These are phyloP conservation scores for Gaeumannomyces tritici DNA, from an alignment of 2,329 filamentous ascomycete species.

Conservation along the genomic window DNA sequence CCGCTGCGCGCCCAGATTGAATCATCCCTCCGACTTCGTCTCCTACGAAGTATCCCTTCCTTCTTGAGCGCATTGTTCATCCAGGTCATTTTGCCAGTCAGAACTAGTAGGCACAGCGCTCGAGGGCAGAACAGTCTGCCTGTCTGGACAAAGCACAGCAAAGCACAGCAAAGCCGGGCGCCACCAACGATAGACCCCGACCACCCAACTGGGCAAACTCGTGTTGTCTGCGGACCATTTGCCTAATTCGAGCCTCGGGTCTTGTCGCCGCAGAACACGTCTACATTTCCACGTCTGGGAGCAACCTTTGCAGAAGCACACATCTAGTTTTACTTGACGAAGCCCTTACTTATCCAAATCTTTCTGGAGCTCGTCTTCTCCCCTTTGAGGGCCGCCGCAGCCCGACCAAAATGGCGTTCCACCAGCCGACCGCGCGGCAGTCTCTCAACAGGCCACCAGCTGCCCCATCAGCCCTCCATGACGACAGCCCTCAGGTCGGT, in stretches of 20 bases:
- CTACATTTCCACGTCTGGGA: background rate
- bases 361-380: background rate
- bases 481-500: background rate
- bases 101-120: background rate
- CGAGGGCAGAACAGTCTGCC: background rate
- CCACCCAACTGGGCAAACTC: background rate
- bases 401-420: constrained; percentile 11
- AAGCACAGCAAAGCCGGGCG: background rate
- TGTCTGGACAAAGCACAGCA: background rate
- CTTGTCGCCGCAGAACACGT: background rate
- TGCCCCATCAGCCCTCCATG: background rate
- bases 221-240: background rate
- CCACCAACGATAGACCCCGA: background rate
- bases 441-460: constrained; percentile 29
- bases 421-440: constrained; percentile 25
- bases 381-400: background rate
- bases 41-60: no score
- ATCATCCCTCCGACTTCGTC: background rate
- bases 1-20: background rate
- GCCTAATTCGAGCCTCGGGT: background rate
- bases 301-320: no score
- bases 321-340: no score
- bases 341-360: no score
- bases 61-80: background rate
- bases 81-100: background rate